Evolutionary conservation across 1,139 yeast species (phyloP), one percentile per base, ranked within the genome.

Genomic region (Schwanniomyces etchellsii): DNA sequence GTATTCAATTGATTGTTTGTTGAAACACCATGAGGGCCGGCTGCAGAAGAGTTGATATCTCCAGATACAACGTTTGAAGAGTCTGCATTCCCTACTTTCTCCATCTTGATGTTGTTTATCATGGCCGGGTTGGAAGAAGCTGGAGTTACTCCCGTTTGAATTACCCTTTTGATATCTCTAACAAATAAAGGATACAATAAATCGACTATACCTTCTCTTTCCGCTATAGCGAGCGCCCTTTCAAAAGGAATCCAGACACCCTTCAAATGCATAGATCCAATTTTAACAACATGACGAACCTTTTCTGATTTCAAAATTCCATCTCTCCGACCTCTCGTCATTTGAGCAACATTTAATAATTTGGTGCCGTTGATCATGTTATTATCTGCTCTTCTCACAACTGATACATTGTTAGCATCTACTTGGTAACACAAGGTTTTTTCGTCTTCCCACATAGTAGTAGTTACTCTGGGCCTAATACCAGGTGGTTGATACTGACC

Each of bases 241-340:
- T 89, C 96, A 55, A 88, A 88, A 1, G 97, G 96, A 42, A 89
- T 88, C 97, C 97, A 89, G 28, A 89, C 97, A 32, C 98, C 98
- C 60, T 89, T 89, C 48, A 89, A 68, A 55, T 89, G 95, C 96
- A 89, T 89, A 13, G 95, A 84, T 7, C 98, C 98, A 43, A 89
- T 85, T 58, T 89, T 89, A 35, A 89, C 96, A 29, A 91, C 97
- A 53, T 86, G 93, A 29, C 97, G 70, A 24, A 78, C 76, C 52
- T 86, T 84, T 55, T 89, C 96, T 38, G 84, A 78, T 61, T 89
- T 89, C 39, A 89, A 57, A 15, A 73, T 69, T 6, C 79, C 78
- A 42, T 73, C 79, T 31, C 79, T 48, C 32, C 76, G 55, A 3
- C 80, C 80, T 35, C 80, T 50, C 3, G 78, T 66, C 73, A 74